Percentiles rank a stretch among this genome's conserved stretches.
These are phyloP conservation scores for Cystobasidium sp. DNA, from an alignment of 1,284 basidiomycete species.

Conservation along the genomic window DNA sequence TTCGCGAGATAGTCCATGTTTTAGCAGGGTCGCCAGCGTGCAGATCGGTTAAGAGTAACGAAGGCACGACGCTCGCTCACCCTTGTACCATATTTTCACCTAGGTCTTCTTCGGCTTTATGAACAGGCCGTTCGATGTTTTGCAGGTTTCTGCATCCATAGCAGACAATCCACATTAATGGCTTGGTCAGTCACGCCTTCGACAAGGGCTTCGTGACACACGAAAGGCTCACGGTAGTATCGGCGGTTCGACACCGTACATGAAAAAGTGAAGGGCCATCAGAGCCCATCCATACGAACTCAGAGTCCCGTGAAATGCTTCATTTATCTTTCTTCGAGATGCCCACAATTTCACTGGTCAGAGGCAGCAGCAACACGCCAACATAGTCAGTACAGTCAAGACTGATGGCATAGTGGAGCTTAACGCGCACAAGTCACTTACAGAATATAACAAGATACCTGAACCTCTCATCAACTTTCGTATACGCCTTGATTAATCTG, in stretches of 20 bases:
- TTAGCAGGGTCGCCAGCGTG: not conserved
- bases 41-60: not conserved
- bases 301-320: constrained; percentile 26
- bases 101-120: not conserved
- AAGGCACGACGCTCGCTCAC: not conserved
- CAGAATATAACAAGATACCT: constrained; percentile 9
- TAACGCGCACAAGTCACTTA: not conserved
- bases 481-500: constrained; percentile 12
- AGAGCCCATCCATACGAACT: constrained; percentile 32
- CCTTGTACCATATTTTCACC: not conserved
- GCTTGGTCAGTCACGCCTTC: not conserved
- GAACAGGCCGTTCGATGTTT: constrained; percentile 2
- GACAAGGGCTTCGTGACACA: not conserved
- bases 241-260: constrained; percentile 3
- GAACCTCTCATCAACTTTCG: constrained; percentile 11
- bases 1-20: not conserved
- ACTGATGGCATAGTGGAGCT: too few species aligned
- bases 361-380: too few species aligned
- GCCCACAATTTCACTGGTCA: constrained; percentile 18
- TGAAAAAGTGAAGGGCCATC: constrained; percentile 20
- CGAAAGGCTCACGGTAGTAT: constrained; percentile 13
- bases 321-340: constrained; percentile 17
- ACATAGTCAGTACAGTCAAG: not conserved
- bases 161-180: not conserved
- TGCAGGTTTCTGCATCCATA: constrained; percentile 12